These are phyloP conservation scores for Diplodia intermedia DNA, from an alignment of 2,329 filamentous ascomycete genomes.

Conservation along the genomic window DNA sequence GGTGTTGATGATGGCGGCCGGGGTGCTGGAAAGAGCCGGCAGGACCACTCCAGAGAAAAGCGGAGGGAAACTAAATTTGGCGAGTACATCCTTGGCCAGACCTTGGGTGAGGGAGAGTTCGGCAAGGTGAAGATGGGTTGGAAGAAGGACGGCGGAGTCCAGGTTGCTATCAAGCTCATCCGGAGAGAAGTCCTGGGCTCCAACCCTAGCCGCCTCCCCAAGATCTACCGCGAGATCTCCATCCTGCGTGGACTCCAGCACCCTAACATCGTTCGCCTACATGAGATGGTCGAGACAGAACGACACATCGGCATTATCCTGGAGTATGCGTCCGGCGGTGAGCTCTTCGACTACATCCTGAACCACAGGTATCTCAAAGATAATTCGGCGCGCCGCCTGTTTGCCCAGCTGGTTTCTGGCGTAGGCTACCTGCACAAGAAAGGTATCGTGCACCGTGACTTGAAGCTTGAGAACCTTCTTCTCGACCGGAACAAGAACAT, in stretches of 20 bases:
- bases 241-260: constrained; percentile 89
- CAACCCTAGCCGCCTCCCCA: constrained; percentile 87
- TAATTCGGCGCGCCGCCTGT: constrained; percentile 84
- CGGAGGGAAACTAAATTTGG: constrained; percentile 88
- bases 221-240: constrained; percentile 96
- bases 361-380: constrained; percentile 98
- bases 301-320: constrained; percentile 97
- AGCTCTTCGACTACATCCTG: constrained; percentile 97
- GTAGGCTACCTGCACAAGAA: constrained; percentile 98
- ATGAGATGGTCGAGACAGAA: constrained; percentile 99
- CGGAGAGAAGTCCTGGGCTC: constrained; percentile 86
- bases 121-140: constrained; percentile 98
- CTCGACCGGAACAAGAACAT: constrained; percentile 97
- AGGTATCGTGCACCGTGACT: constrained; percentile 94
- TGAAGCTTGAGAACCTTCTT: constrained; percentile 95
- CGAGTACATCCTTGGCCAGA: constrained; percentile 94
- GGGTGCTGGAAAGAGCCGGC: constrained; percentile 56
- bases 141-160: constrained; percentile 90
- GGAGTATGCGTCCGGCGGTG: constrained; percentile 96
- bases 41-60: constrained; percentile 63
- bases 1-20: constrained; percentile 57
- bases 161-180: constrained; percentile 98
- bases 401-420: constrained; percentile 93
- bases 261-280: constrained; percentile 93
- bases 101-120: constrained; percentile 96